These are phyloP conservation scores for Botrytis aclada DNA, from an alignment of 2,329 filamentous ascomycete species.

Conservation along the genomic window DNA sequence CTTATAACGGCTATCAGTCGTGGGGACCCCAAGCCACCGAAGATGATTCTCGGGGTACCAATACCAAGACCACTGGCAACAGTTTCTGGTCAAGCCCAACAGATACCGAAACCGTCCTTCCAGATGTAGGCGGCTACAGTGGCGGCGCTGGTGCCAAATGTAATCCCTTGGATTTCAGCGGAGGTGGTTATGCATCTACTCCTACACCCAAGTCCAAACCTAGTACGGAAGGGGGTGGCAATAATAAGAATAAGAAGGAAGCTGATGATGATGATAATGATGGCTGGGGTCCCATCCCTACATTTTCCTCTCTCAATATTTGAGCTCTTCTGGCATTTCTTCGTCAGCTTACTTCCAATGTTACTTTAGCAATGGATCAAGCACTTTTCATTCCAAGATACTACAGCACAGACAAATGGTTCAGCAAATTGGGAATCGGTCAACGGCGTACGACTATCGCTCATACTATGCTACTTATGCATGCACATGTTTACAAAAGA, in stretches of 20 bases:
- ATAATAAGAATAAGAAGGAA: neutral
- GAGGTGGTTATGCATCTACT: neutral
- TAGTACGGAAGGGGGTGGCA: neutral
- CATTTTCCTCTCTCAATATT: neutral
- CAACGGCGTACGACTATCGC: neutral
- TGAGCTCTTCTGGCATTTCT: neutral
- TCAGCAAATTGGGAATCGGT: neutral
- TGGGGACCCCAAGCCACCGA: neutral
- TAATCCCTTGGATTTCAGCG: neutral
- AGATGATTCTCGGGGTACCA: neutral
- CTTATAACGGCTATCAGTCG: neutral
- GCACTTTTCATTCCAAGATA: neutral
- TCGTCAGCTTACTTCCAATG: neutral
- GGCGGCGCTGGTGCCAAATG: neutral
- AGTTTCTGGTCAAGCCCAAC: neutral
- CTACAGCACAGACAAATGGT: neutral
- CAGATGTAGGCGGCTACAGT: neutral
- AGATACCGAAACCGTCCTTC: neutral
- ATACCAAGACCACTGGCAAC: neutral
- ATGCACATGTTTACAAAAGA: slow-evolving; percentile 5
- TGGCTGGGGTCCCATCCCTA: slow-evolving; percentile 5
- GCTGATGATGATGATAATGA: neutral
- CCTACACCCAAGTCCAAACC: neutral
- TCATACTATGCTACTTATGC: neutral
- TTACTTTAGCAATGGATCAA: neutral